Conservation (phyloP, 1,284 basidiomycete genomes). For the Athelia psychrophila region DNA sequence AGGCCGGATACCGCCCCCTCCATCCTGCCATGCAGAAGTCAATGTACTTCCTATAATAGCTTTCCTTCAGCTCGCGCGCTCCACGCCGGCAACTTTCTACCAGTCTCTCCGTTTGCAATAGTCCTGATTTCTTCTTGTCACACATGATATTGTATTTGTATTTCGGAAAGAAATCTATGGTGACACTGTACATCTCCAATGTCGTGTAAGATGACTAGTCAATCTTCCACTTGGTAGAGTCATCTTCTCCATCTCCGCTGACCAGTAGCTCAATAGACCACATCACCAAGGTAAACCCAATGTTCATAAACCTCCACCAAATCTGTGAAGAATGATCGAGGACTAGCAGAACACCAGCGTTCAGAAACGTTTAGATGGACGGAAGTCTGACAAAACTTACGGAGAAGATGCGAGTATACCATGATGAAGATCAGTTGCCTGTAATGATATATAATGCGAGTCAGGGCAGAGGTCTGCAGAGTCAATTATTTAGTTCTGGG, state of each 20-base stretch:
- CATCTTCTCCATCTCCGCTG: constrained; percentile 70
- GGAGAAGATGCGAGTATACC: constrained; percentile 78
- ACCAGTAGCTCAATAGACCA: constrained; percentile 82
- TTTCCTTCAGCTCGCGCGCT: neutral
- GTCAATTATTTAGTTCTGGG: constrained; percentile 11
- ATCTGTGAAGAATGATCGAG: constrained; percentile 82
- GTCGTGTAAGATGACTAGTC: constrained; percentile 41
- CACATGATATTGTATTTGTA: too few relatives aligned
- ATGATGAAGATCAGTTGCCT: constrained; percentile 80
- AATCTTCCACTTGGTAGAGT: constrained; percentile 74
- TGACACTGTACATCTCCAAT: neutral
- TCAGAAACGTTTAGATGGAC: neutral
- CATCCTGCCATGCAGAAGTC: neutral
- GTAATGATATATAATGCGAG: constrained; percentile 74
- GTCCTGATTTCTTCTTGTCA: too few relatives aligned
- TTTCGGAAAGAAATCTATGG: neutral
- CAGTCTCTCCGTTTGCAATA: too few relatives aligned
- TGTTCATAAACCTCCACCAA: constrained; percentile 88
- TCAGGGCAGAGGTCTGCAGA: constrained; percentile 67
- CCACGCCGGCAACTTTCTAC: too few relatives aligned
- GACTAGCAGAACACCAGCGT: constrained; percentile 38
- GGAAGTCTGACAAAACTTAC: constrained; percentile 39
- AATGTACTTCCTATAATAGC: neutral
- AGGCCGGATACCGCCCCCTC: neutral
- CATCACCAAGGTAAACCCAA: constrained; percentile 77